A percentile compares a stretch with the other conserved stretches of the same genome.
Conservation (phyloP, 768 basidiomycete genomes). For the Phylloporus sp. region DNA sequence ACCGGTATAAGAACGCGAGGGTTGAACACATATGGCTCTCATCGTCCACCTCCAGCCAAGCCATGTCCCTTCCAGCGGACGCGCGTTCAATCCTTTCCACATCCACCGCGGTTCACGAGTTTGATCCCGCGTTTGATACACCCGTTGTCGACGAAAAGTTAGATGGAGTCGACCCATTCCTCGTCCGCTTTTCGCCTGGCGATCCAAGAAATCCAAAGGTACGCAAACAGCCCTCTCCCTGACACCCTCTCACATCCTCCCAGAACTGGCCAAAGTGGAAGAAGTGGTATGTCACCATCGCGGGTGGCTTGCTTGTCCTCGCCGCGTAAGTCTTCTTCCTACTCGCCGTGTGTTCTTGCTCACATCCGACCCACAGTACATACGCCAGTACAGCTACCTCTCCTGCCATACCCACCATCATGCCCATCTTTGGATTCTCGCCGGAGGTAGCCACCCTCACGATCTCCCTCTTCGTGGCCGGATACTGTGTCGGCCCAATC, state of each 20-base stretch:
- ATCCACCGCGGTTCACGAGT: constrained; percentile 10
- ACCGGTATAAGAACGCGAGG: constrained; percentile 10
- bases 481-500: constrained; percentile 63
- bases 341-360: neutral
- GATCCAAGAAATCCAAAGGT: constrained; percentile 50
- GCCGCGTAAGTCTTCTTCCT: constrained; percentile 42
- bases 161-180: constrained; percentile 21
- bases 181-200: constrained; percentile 30
- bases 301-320: constrained; percentile 48
- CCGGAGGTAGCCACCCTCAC: constrained; percentile 50
- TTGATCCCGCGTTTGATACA: constrained; percentile 10
- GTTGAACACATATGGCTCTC: neutral
- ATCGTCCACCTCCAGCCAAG: neutral
- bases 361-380: constrained; percentile 37
- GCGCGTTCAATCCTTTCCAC: constrained; percentile 13
- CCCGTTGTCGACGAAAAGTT: constrained; percentile 13
- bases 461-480: constrained; percentile 62
- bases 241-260: neutral
- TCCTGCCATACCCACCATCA: constrained; percentile 43
- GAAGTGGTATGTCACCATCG: constrained; percentile 52
- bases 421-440: constrained; percentile 46
- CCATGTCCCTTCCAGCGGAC: constrained; percentile 14
- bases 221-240: neutral
- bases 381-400: constrained; percentile 62
- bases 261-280: constrained; percentile 48